Percentiles rank a stretch among this genome's conserved stretches.
These are phyloP conservation scores for Dictyostelium firmibasis DNA, from an alignment of 78 protist genomes.

Conservation along the genomic window DNA sequence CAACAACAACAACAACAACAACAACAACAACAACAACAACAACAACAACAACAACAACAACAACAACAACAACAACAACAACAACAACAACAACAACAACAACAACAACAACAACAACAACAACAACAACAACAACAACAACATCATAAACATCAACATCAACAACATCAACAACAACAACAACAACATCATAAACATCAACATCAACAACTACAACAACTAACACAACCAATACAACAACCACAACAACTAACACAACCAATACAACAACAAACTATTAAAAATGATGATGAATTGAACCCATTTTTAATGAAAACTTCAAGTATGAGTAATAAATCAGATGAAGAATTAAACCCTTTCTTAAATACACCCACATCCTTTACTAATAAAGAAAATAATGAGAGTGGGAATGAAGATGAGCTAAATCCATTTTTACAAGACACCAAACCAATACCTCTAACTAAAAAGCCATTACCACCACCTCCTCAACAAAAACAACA, in stretches of 20 bases:
- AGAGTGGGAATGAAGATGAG: not conserved
- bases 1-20: not conserved
- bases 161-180: not conserved
- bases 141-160: not conserved
- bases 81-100: not conserved
- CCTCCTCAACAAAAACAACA: not conserved
- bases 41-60: not conserved
- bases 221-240: too few relatives aligned
- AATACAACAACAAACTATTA: not conserved
- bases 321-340: not conserved
- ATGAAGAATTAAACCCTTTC: not conserved
- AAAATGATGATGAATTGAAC: not conserved
- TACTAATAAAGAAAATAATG: not conserved
- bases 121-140: not conserved
- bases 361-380: not conserved
- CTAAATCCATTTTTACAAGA: not conserved
- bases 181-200: not conserved
- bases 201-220: not conserved
- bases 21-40: not conserved
- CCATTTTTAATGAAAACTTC: not conserved
- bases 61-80: not conserved
- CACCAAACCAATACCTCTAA: not conserved
- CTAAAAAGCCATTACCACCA: slow-evolving; percentile 14
- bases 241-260: not conserved
- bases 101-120: slow-evolving; percentile 2